phyloP scores from a whole-genome alignment of 2,329 filamentous ascomycete genomes.

The Thelonectria blattea region DNA sequence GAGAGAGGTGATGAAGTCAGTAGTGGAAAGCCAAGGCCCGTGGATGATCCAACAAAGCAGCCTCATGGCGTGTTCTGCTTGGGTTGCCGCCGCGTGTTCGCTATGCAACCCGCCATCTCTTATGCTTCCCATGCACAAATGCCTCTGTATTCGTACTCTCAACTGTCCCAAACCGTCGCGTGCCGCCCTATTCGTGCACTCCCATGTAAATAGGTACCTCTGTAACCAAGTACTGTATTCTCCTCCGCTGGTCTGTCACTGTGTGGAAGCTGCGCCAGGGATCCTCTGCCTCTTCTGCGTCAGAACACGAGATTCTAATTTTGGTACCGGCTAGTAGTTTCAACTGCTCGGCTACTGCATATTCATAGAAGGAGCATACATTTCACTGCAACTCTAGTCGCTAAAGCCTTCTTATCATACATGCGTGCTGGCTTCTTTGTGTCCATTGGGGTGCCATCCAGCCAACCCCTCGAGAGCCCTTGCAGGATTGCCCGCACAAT shows the following conservation, averaged over 20 bases:
- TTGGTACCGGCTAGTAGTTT: background rate
- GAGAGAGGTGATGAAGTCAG: background rate
- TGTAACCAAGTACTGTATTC: background rate
- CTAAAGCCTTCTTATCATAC: background rate
- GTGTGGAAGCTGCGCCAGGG: background rate
- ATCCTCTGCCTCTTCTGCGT: background rate
- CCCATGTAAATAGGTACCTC: no score
- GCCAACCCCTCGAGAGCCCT: background rate
- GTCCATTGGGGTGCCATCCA: background rate
- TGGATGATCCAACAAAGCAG: background rate
- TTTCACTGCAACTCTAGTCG: background rate
- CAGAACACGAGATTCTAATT: conserved; percentile 3
- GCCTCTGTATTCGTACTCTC: background rate
- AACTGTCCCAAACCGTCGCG: background rate
- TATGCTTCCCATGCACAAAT: background rate
- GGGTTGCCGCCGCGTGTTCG: background rate
- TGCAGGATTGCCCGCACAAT: background rate
- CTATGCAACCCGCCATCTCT: background rate
- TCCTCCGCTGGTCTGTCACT: background rate
- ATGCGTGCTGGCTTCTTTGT: background rate
- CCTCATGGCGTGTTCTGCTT: background rate
- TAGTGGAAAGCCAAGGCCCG: background rate
- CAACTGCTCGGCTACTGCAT: background rate
- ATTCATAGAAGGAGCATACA: background rate
- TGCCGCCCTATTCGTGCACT: background rate